Conservation (phyloP, 495 filamentous ascomycete genomes). For the Entonaema liquescens region DNA sequence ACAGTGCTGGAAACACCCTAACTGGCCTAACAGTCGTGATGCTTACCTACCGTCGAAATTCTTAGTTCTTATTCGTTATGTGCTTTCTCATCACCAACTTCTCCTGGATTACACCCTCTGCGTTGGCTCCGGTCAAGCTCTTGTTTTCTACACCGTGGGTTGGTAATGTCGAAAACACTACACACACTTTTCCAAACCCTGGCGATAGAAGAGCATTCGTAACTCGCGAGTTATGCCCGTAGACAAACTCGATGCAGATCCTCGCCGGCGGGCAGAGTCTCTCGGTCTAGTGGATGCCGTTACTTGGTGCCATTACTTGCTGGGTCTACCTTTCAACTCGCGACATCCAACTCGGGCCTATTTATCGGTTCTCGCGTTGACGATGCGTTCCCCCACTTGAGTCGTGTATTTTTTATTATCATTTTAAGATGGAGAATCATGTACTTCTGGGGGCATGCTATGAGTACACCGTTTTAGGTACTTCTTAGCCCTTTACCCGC, state of each 20-base stretch:
- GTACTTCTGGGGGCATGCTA: constrained; percentile 9
- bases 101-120: constrained; percentile 13
- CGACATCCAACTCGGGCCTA: constrained; percentile 38
- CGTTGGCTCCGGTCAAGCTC: neutral
- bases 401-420: constrained; percentile 24
- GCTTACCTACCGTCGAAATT: neutral
- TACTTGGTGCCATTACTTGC: constrained; percentile 34
- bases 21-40: neutral
- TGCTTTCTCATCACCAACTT: constrained; percentile 9
- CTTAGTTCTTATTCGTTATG: constrained; percentile 1
- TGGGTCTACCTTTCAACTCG: constrained; percentile 32
- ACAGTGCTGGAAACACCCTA: constrained; percentile 15
- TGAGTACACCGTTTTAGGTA: constrained; percentile 16
- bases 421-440: constrained; percentile 26
- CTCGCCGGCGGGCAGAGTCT: constrained; percentile 12
- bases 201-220: constrained; percentile 6
- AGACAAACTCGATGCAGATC: constrained; percentile 29
- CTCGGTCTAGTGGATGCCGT: constrained; percentile 41
- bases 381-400: constrained; percentile 35
- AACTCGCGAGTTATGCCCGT: constrained; percentile 15
- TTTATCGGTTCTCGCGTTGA: constrained; percentile 39
- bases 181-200: constrained; percentile 19
- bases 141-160: constrained; percentile 32
- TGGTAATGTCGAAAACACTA: constrained; percentile 33
- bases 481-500: constrained; percentile 35